Evolutionary conservation across 768 basidiomycete genomes (phyloP).

Genomic region (Strobilomyces echinocephalus): DNA sequence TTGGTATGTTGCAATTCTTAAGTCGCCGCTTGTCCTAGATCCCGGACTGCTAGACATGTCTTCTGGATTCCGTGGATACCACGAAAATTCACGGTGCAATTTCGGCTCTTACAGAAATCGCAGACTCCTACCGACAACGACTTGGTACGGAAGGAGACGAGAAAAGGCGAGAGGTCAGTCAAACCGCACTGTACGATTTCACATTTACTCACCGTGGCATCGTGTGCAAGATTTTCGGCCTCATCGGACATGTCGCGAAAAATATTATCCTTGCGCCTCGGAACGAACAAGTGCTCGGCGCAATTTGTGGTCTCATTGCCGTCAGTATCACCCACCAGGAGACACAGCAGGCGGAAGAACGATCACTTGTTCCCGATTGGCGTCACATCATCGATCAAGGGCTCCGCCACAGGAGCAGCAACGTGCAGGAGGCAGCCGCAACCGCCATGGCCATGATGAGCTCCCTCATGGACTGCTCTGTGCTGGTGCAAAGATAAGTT

Average conservation of each 20-base stretch:
- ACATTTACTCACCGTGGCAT: conserved; percentile 1
- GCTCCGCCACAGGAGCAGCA: conserved; percentile 57
- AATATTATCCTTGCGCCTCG: conserved; percentile 57
- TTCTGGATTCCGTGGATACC: conserved; percentile 61
- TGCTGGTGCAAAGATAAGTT: conserved; percentile 71
- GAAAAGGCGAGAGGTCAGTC: conserved; percentile 42
- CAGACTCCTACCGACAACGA: conserved; percentile 46
- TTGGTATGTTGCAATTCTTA: conserved; percentile 44
- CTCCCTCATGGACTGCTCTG: conserved; percentile 58
- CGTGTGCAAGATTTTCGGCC: conserved; percentile 55
- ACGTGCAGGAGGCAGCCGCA: conserved; percentile 77
- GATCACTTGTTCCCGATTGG: conserved; percentile 57
- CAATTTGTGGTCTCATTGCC: conserved; percentile 69
- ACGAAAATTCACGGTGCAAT: conserved; percentile 79
- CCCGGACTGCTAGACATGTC: conserved; percentile 38
- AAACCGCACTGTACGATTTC: neutral
- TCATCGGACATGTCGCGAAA: conserved; percentile 53
- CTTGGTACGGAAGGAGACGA: conserved; percentile 32
- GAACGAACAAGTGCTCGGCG: conserved; percentile 66
- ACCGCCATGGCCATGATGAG: conserved; percentile 66
- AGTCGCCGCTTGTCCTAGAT: conserved; percentile 12
- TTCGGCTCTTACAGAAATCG: conserved; percentile 68
- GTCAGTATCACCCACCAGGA: conserved; percentile 57
- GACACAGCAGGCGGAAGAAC: conserved; percentile 34
- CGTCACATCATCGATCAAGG: conserved; percentile 62